Evolutionary conservation across 2,329 filamentous ascomycete genomes (phyloP), one percentile per base, ranked within the genome.

Genomic region (Stagonosporopsis cucurbitacearum): DNA sequence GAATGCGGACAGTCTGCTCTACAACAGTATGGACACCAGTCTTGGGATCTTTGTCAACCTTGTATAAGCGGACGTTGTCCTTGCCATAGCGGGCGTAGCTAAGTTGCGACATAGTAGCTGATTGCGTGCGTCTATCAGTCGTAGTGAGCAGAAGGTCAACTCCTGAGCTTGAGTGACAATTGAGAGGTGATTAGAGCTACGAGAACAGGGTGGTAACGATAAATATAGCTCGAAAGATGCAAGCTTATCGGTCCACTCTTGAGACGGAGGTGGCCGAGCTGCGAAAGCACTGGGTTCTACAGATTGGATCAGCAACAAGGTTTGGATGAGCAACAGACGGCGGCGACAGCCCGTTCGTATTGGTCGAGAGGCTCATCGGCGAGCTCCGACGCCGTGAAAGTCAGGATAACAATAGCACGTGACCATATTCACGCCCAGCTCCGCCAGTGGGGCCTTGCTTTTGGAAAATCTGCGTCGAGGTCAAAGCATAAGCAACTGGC

Each of bases 51-150:
- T 87, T 87, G 72, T 96, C 84, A 71, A 97, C 92, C 79, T 99
- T 99, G 86, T 90, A 96, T 70, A 99, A 87, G 72, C 95, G 93
- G 84, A 99, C 89, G 81, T 99, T 98, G 86, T 98, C 95, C 86
- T 99, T 94, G 80, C 90, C 90, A 76, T 93, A 94, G 74, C 88
- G 87, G 68, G 90, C 90, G 69, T 79, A 78, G 65, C 72, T 77
- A 62, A 82, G 79, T 56, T 79, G 70, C 64, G 79, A 73, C 78
- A 81, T 81, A 56, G 57, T 72, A 66, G 49, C 25, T 43, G 39
- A 50, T 46, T 47, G 22, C 20, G 23, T 22, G 40, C 28, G 42
- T 11, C 25, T 54, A 12, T 17, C 25, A 11, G 17, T 13, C 19
- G 20, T 13, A 19, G 25, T 37, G 35, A 54, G 17, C 17, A 32